Base-by-base conservation (phyloP, 108 stramenopile genomes). In the Chaetoceros tenuissimus region DNA sequence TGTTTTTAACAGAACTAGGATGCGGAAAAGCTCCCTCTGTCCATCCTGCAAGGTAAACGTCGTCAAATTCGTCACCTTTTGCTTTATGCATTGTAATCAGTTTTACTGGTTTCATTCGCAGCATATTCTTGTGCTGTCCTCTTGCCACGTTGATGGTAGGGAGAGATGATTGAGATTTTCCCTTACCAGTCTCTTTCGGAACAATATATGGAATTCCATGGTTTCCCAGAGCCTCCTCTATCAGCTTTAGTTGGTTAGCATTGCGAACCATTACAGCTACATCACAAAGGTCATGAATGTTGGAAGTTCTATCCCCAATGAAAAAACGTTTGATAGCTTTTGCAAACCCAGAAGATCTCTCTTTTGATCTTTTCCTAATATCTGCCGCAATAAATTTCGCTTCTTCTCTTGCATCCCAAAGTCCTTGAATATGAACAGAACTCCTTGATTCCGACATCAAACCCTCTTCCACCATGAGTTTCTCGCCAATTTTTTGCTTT, bases 41-140 rank as follows among this genome's bases (percentile, higher is more conserved):
- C 80, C 80, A 81, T 3, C 77, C 77, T 26, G 60, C 49, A 30
- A 77, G 44, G 60, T 81, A 81, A 18, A 81, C 66, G 55, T 81
- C 80, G 45, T 81, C 80, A 51, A 78, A 81, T 59, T 81, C 80
- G 43, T 78, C 73, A 8, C 80, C 80, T 57, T 81, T 81, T 0
- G 73, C 52, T 31, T 64, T 45, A 53, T 81, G 80, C 80, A 81
- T 78, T 44, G 80, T 81, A 53, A 78, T 69, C 10, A 81, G 52
- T 19, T 48, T 59, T n/a, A 66, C 77, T 31, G 80, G 80, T 31
- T 69, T 75, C 76, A 81, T 81, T 46, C 48, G 72, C 24, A 70
- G 27, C 43, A 50, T 19, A 30, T 44, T 60, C 2, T 18, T 25
- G n/a, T n/a, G n/a, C n/a, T n/a, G n/a, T 13, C 22, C 1, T 34